Percentiles rank a stretch among this genome's conserved stretches.
These are phyloP conservation scores for Balakata baccata DNA, from an alignment of 345 rosid species.

Conservation along the genomic window DNA sequence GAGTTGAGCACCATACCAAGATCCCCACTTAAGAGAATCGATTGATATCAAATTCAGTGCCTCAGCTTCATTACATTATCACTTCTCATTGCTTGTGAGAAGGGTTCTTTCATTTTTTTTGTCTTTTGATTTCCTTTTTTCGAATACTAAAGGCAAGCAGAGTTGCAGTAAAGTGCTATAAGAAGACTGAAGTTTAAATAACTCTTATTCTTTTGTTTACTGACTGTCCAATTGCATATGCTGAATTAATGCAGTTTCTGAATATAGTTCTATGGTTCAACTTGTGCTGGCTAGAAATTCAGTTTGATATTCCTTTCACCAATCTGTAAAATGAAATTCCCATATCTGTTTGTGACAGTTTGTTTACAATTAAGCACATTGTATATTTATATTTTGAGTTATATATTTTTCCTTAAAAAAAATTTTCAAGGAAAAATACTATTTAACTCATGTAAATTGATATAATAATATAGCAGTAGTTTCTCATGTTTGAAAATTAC, in stretches of 20 bases:
- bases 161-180: neutral
- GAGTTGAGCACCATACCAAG: conserved; percentile 3
- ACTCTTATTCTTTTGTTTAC: neutral
- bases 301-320: too few relatives aligned
- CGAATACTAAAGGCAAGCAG: neutral
- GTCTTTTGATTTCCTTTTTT: neutral
- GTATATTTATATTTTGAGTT: too few relatives aligned
- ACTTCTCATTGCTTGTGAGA: conserved; percentile 46
- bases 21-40: conserved; percentile 41
- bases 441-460: too few relatives aligned
- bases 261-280: neutral
- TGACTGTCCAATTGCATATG: neutral
- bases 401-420: too few relatives aligned
- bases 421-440: too few relatives aligned
- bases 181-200: neutral
- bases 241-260: neutral
- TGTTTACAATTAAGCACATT: too few relatives aligned
- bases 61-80: neutral
- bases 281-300: too few relatives aligned
- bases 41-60: neutral
- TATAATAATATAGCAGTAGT: too few relatives aligned
- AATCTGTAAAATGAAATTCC: too few relatives aligned
- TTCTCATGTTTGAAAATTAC: too few relatives aligned
- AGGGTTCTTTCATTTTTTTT: neutral
- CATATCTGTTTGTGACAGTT: too few relatives aligned